phyloP scores from a whole-genome alignment of 257 asterid genomes.

The Nicotiana otophora region DNA sequence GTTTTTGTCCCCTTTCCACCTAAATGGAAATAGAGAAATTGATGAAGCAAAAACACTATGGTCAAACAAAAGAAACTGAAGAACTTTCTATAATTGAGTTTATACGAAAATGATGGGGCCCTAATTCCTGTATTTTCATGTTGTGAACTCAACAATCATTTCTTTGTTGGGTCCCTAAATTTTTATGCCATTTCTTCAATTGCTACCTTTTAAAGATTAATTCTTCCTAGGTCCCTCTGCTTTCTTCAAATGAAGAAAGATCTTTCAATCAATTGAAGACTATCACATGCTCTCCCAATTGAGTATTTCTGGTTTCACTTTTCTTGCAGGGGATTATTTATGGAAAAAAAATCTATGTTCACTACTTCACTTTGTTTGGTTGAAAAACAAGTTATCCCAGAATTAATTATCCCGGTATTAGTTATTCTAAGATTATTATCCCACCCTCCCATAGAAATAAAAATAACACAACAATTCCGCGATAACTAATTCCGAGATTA shows the following conservation, averaged over 20 bases:
- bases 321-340: background rate
- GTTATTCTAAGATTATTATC: too few species aligned
- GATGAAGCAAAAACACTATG: background rate
- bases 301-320: background rate
- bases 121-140: background rate
- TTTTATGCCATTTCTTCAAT: background rate
- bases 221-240: background rate
- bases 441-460: fast-evolving
- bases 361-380: too few species aligned
- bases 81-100: slow-evolving; percentile 3
- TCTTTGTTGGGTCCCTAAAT: background rate
- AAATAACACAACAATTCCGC: too few species aligned
- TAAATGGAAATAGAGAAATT: background rate
- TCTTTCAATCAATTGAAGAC: background rate
- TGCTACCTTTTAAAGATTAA: background rate
- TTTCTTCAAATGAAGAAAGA: background rate
- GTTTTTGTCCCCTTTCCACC: background rate
- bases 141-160: background rate
- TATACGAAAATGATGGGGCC: background rate
- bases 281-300: background rate
- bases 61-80: slow-evolving; percentile 7
- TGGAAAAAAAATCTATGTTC: too few species aligned
- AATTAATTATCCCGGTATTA: too few species aligned
- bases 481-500: too few species aligned
- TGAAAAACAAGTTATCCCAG: too few species aligned